Base-by-base conservation (phyloP, 108 stramenopile species). In the Asterionellopsis glacialis region DNA sequence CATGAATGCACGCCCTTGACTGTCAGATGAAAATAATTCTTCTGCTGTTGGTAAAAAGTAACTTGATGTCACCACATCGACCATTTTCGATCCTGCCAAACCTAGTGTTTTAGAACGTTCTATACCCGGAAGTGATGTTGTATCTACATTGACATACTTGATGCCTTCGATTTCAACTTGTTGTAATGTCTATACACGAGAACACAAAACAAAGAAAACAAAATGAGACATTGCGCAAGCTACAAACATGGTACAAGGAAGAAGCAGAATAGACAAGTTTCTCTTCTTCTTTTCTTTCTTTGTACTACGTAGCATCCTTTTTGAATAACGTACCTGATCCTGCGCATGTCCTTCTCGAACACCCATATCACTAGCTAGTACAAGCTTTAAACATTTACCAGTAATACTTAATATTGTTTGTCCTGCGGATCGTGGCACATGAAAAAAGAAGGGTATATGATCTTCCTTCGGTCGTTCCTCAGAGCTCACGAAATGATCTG, bases 121-220 rank as follows among this genome's bases (percentile, higher is more conserved):
- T 25, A 80, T 63, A 13, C 75, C 75, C 0, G 33, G 39, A 7
- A 59, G 48, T 12, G 68, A 64, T n/a, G 79, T 74, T 19, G 75
- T 77, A 47, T 80, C 79, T 21, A 76, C 79, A 65, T 80, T 80
- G 19, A 80, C 71, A 41, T 76, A 80, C 21, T 56, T 57, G 15
- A 57, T 57, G 27, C 62, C 70, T 39, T 80, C 57, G 3, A 73
- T 51, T 11, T 61, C 61, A 9, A 76, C 33, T 15, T 70, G 62
- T 56, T 73, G 68, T 0, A 80, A 26, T 15, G 38, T 2, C 33
- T 33, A n/a, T n/a, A n/a, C n/a, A n/a, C n/a, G n/a, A n/a, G n/a
- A n/a, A n/a, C n/a, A n/a, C n/a, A n/a, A n/a, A n/a, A n/a, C n/a
- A n/a, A n/a, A n/a, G n/a, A n/a, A n/a, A n/a, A n/a, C n/a, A n/a